Evolutionary conservation across 148 eudicot species (phyloP).

Genomic region (Chenopodium berlandieri): DNA sequence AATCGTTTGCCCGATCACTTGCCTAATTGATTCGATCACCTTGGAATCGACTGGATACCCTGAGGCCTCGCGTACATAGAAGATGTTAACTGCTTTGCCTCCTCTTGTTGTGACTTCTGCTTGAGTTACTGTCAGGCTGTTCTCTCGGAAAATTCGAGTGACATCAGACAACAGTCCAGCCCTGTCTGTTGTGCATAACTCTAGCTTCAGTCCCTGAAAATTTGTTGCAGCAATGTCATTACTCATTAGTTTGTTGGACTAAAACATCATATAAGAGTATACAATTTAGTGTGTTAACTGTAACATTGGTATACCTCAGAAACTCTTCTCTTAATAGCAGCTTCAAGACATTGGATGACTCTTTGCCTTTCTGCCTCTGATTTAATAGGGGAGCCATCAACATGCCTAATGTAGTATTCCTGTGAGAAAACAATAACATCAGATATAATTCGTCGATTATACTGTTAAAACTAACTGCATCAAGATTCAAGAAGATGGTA

Average conservation of each 20-base stretch:
- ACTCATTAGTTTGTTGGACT: neutral
- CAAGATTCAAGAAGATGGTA: neutral
- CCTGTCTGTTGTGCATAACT: slow-evolving; percentile 83
- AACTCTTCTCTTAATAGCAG: slow-evolving; percentile 84
- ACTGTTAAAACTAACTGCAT: neutral
- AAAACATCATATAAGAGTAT: neutral
- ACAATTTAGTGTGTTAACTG: neutral
- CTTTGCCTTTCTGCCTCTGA: slow-evolving; percentile 93
- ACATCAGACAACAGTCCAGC: slow-evolving; percentile 72
- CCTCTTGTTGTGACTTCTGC: slow-evolving; percentile 79
- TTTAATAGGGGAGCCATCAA: slow-evolving; percentile 88
- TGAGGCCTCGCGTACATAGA: slow-evolving; percentile 80
- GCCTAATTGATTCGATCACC: slow-evolving; percentile 72
- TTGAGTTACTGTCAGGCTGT: slow-evolving; percentile 73
- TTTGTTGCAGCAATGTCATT: neutral
- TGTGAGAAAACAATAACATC: slow-evolving; percentile 21
- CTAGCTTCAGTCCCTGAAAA: slow-evolving; percentile 79
- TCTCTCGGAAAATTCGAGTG: slow-evolving; percentile 87
- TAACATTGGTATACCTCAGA: slow-evolving; percentile 63
- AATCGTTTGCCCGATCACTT: slow-evolving; percentile 78
- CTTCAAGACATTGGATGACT: slow-evolving; percentile 86
- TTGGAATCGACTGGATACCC: slow-evolving; percentile 82
- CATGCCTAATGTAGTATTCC: slow-evolving; percentile 85
- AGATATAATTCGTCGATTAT: neutral
- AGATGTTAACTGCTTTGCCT: slow-evolving; percentile 79